A percentile compares a stretch with the other conserved stretches of the same genome.
Conservation (phyloP, 2,329 filamentous ascomycete species). For the Xylariaceae sp. region DNA sequence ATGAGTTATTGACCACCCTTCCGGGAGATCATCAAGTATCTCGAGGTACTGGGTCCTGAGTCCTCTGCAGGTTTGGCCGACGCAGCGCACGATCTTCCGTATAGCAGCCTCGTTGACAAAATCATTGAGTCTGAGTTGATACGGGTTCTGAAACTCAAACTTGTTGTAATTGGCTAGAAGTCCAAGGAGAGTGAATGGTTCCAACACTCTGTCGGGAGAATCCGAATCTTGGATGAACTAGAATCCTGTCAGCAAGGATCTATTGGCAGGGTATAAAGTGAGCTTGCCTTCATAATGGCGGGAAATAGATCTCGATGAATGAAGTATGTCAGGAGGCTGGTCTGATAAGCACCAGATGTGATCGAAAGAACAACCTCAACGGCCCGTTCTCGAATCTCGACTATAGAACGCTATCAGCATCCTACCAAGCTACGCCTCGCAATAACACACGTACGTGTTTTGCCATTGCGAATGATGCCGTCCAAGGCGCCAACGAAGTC, state of each 20-base stretch:
- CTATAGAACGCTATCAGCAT: slow-evolving; percentile 39
- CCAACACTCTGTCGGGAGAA: slow-evolving; percentile 57
- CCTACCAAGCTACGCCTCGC: not conserved
- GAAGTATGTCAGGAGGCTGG: slow-evolving; percentile 89
- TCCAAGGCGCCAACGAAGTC: slow-evolving; percentile 85
- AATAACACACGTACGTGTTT: slow-evolving; percentile 52
- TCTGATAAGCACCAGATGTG: slow-evolving; percentile 92
- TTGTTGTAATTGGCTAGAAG: slow-evolving; percentile 98
- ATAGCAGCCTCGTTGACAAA: slow-evolving; percentile 92
- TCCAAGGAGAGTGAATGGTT: slow-evolving; percentile 79
- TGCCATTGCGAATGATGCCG: slow-evolving; percentile 72
- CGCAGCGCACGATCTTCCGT: slow-evolving; percentile 70
- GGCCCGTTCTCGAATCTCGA: slow-evolving; percentile 72
- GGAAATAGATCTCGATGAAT: slow-evolving; percentile 93
- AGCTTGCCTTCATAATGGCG: slow-evolving; percentile 80
- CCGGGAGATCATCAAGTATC: slow-evolving; percentile 84
- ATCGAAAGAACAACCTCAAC: slow-evolving; percentile 78
- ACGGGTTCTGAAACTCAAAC: slow-evolving; percentile 97
- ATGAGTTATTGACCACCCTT: slow-evolving; percentile 79
- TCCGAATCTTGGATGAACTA: slow-evolving; percentile 81
- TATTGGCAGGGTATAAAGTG: not conserved
- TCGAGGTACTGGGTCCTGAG: slow-evolving; percentile 75
- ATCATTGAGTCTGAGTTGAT: slow-evolving; percentile 84
- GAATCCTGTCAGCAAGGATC: slow-evolving; percentile 12
- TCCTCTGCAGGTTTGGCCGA: slow-evolving; percentile 67